Percentiles rank a stretch among this genome's conserved stretches.
Evolutionary conservation across 768 basidiomycete species (phyloP).

Genomic region (Tylopilus vinaceipallidus): DNA sequence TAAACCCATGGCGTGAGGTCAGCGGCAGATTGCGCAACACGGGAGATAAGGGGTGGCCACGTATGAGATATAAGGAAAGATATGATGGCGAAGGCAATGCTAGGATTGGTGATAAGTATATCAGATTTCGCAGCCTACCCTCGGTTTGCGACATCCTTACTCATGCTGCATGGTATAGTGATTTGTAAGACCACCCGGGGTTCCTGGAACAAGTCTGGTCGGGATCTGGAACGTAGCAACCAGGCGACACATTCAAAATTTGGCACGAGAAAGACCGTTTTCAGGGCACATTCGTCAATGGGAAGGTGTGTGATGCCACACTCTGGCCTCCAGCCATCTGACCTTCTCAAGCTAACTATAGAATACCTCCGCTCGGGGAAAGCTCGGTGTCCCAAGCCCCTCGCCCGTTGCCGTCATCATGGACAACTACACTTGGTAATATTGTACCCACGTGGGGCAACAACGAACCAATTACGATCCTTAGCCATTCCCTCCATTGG

Average conservation of each 20-base stretch:
- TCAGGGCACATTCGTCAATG: too few species aligned
- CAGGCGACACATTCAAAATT: background rate
- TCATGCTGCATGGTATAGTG: slow-evolving; percentile 10
- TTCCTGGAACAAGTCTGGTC: too few species aligned
- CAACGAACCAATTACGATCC: background rate
- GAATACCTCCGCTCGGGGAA: background rate
- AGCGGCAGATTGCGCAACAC: slow-evolving; percentile 13
- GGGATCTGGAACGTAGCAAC: too few species aligned
- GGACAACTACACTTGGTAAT: too few species aligned
- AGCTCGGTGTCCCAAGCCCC: background rate
- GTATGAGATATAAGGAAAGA: background rate
- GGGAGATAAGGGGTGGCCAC: background rate
- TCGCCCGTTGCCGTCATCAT: background rate
- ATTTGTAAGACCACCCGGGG: slow-evolving; percentile 19
- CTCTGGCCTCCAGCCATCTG: background rate
- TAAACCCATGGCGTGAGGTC: slow-evolving; percentile 69
- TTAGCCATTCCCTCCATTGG: slow-evolving; percentile 70
- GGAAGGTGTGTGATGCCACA: background rate
- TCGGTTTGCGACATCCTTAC: slow-evolving; percentile 8
- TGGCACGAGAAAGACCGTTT: background rate
- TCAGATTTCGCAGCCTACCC: background rate
- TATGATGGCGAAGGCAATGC: background rate
- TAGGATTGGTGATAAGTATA: background rate
- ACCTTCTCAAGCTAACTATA: background rate
- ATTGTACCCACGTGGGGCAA: background rate